A percentile compares a stretch with the other conserved stretches of the same genome.
These are phyloP conservation scores for Diddensiella santjacobensis DNA, from an alignment of 805 yeast species.

Conservation along the genomic window DNA sequence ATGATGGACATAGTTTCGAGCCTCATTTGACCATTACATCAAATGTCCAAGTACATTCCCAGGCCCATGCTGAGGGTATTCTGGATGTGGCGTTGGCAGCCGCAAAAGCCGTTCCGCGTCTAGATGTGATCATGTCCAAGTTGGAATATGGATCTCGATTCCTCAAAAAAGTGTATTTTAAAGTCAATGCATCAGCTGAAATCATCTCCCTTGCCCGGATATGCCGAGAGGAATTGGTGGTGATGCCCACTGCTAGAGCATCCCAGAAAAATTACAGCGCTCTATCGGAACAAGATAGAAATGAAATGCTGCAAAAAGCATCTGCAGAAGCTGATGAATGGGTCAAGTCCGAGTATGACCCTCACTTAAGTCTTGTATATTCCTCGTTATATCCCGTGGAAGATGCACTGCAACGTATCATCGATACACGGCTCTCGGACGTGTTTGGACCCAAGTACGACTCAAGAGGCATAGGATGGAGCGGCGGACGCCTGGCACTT, in stretches of 20 bases:
- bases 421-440: slow-evolving; percentile 63
- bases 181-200: slow-evolving; percentile 43
- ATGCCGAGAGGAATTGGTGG: slow-evolving; percentile 36
- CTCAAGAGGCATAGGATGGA: slow-evolving; percentile 51
- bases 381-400: slow-evolving; percentile 62
- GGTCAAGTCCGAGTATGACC: slow-evolving; percentile 56
- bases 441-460: slow-evolving; percentile 49
- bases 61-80: slow-evolving; percentile 56
- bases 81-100: slow-evolving; percentile 60
- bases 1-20: slow-evolving; percentile 62
- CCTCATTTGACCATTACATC: slow-evolving; percentile 78
- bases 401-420: slow-evolving; percentile 59
- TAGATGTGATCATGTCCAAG: slow-evolving; percentile 41
- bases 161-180: slow-evolving; percentile 53
- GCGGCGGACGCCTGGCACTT: slow-evolving; percentile 61
- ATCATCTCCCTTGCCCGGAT: slow-evolving; percentile 48
- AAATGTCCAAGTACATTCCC: slow-evolving; percentile 47
- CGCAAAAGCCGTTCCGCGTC: slow-evolving; percentile 38
- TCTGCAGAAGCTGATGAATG: slow-evolving; percentile 51
- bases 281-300: slow-evolving; percentile 26
- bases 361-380: slow-evolving; percentile 71
- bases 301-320: slow-evolving; percentile 31
- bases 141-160: slow-evolving; percentile 46
- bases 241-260: slow-evolving; percentile 23
- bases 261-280: slow-evolving; percentile 26